Base-by-base conservation (phyloP, 169 alveolate species). In the Amoebophrya sp. region DNA sequence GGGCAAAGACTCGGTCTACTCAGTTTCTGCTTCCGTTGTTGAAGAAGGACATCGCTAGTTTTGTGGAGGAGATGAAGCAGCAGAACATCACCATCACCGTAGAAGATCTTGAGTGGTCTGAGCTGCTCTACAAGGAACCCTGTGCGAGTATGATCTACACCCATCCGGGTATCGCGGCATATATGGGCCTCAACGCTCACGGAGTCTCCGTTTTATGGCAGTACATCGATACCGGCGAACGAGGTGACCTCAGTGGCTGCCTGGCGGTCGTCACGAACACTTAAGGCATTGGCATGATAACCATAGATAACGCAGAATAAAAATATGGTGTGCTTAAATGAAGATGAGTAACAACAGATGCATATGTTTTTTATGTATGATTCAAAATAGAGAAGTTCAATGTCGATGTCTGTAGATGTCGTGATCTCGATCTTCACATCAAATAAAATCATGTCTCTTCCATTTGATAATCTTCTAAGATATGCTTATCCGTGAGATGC, bases 401-500 rank as follows among this genome's bases (percentile, higher is more conserved):
- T n/a, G n/a, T n/a, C n/a, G n/a, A n/a, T n/a, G n/a, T n/a, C n/a
- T n/a, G n/a, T n/a, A n/a, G n/a, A n/a, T n/a, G n/a, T n/a, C n/a
- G n/a, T n/a, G n/a, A n/a, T n/a, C n/a, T n/a, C n/a, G n/a, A n/a
- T n/a, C n/a, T n/a, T n/a, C n/a, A n/a, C n/a, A n/a, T n/a, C n/a
- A n/a, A n/a, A n/a, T n/a, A n/a, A n/a, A n/a, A n/a, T n/a, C n/a
- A n/a, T n/a, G n/a, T n/a, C n/a, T n/a, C n/a, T n/a, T n/a, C n/a
- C n/a, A n/a, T n/a, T n/a, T n/a, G n/a, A n/a, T n/a, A n/a, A n/a
- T n/a, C n/a, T n/a, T n/a, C n/a, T n/a, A n/a, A n/a, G n/a, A n/a
- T n/a, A n/a, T n/a, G 83, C 83, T 65, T 29, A 65, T 65, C 33
- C 83, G 83, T 29, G 83, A 65, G 83, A 65, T 65, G 83, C 83